A percentile compares a stretch with the other conserved stretches of the same genome.
These are phyloP conservation scores for Phalaenopsis aphrodite DNA, from an alignment of 106 monocot species.

Conservation along the genomic window DNA sequence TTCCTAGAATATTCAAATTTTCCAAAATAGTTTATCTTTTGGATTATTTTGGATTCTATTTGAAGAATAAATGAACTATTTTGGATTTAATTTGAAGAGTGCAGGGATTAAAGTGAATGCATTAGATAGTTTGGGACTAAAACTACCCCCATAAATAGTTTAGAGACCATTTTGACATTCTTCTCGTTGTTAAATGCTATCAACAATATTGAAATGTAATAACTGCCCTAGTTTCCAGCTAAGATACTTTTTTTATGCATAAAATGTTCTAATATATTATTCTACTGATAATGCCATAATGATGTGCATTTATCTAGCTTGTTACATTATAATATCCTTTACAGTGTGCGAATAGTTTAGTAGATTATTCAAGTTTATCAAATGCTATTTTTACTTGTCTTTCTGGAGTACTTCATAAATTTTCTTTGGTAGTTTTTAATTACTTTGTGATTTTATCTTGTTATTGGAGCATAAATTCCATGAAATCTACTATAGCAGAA, in stretches of 20 bases:
- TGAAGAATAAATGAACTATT: no score
- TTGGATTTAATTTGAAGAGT: no score
- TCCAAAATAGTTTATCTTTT: no score
- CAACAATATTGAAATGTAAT: neutral
- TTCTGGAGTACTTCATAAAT: neutral
- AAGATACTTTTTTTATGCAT: neutral
- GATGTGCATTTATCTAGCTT: neutral
- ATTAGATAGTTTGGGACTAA: no score
- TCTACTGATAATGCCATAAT: neutral
- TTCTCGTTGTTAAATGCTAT: neutral
- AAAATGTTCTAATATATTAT: neutral
- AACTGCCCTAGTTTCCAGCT: neutral
- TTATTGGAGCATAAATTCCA: neutral
- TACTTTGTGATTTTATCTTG: neutral
- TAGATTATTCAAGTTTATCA: neutral
- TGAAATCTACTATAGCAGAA: neutral
- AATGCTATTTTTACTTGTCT: neutral
- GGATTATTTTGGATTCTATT: no score
- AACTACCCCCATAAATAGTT: no score
- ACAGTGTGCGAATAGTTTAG: neutral
- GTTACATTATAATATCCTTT: neutral
- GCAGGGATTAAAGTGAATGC: no score
- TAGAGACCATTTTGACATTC: no score
- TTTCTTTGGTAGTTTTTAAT: neutral
- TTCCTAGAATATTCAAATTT: no score